Base-by-base conservation (phyloP, 257 asterid species). In the Leptodermis oblonga region DNA sequence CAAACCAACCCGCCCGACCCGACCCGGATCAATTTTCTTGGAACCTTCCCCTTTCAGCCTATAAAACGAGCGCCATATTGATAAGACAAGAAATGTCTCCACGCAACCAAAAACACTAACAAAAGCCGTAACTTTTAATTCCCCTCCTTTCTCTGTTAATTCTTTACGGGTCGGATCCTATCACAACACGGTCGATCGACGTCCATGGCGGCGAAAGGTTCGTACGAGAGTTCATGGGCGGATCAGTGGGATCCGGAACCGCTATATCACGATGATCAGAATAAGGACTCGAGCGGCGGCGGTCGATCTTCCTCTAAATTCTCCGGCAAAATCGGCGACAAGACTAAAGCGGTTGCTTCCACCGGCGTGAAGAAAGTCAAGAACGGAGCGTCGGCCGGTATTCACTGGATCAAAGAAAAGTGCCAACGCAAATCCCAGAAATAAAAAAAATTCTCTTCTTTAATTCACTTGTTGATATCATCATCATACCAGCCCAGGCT, bases 301-400 rank as follows among this genome's bases (percentile, higher is more conserved):
- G 64, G 41, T 7, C 46, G 34, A 22, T 48, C 78, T 0, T 68
- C 86, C 2, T 82, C 89, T 5, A 81, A 82, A 42, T 28, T 81
- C 48, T 73, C 91, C 17, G 70, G 36, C 70, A 79, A 76, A 49
- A 74, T 58, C 20, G 72, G 83, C 22, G 78, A 78, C 23, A 82
- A 89, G 82, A 81, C 92, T 0, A 88, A 88, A 79, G 65, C 77
- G 14, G 88, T 46, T 14, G 89, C 91, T 18, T 53, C 90, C 70
- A 83, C 96, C 63, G 92, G 98, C 4, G 78, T 70, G 51, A 90
- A 73, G 87, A 92, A 88, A 77, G 96, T 86, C 28, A 92, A 90
- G 87, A 78, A 80, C 0, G 90, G 97, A 61, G 88, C 96, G 42
- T 65, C 90, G 62, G 83, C 86, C 51, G 93, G 96, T 20, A 33